Percentiles rank a stretch among this genome's conserved stretches.
Conservation (phyloP, 2,329 filamentous ascomycete genomes). For the Penicillium sclerotigenum region DNA sequence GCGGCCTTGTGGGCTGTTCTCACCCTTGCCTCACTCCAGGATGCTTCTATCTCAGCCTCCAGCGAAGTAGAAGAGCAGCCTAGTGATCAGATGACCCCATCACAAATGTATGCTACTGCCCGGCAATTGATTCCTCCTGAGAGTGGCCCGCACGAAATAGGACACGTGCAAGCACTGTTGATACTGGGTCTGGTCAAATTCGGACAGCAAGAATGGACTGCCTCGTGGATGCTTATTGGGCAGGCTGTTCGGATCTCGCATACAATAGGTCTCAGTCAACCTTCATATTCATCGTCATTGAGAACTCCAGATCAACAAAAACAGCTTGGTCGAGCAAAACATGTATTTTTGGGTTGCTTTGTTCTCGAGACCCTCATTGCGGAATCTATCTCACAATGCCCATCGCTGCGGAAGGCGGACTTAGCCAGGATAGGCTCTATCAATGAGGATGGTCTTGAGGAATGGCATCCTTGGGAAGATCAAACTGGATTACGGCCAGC, state of each 20-base stretch:
- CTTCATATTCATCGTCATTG: conserved; percentile 49
- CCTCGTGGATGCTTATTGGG: conserved; percentile 64
- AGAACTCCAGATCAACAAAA: conserved; percentile 35
- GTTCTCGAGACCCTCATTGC: conserved; percentile 54
- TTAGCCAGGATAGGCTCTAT: conserved; percentile 50
- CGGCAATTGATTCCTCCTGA: conserved; percentile 48
- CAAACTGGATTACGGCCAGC: conserved; percentile 35
- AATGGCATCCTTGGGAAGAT: conserved; percentile 70
- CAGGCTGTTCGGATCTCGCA: conserved; percentile 56
- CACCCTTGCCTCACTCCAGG: conserved; percentile 57
- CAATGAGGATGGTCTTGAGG: conserved; percentile 65
- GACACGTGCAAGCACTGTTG: conserved; percentile 56
- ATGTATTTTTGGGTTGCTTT: conserved; percentile 52
- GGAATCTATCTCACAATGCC: conserved; percentile 43
- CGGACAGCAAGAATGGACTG: conserved; percentile 53
- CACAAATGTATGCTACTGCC: conserved; percentile 46
- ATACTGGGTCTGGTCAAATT: conserved; percentile 63
- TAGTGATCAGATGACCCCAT: conserved; percentile 17
- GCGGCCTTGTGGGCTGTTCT: conserved; percentile 61
- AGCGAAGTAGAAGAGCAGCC: conserved; percentile 17
- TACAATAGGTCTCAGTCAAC: conserved; percentile 30
- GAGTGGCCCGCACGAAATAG: conserved; percentile 46
- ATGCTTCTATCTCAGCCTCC: conserved; percentile 34
- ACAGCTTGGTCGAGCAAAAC: conserved; percentile 39
- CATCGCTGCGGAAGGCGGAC: conserved; percentile 51